Conservation (phyloP, 1,139 yeast genomes). For the Kurtzmaniella natalensis region DNA sequence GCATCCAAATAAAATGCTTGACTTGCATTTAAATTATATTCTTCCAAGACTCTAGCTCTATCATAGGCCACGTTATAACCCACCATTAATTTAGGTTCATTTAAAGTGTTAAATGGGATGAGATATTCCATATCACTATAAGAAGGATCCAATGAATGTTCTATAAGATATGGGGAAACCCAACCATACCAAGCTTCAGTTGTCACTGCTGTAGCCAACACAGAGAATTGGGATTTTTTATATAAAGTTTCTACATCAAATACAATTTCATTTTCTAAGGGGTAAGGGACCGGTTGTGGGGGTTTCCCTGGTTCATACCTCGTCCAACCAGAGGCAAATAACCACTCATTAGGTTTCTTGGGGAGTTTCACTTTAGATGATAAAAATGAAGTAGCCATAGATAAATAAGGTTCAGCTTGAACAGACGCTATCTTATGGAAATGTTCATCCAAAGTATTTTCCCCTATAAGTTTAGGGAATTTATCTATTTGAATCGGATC, state of each 20-base stretch:
- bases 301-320: conserved; percentile 52
- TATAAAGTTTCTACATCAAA: conserved; percentile 91
- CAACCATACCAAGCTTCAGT: conserved; percentile 87
- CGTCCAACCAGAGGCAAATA: conserved; percentile 74
- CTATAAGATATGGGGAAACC: conserved; percentile 81
- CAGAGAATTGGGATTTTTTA: conserved; percentile 68
- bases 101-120: conserved; percentile 62
- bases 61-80: conserved; percentile 94
- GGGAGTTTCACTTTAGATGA: conserved; percentile 32
- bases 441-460: conserved; percentile 69
- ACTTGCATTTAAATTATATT: conserved; percentile 63
- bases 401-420: conserved; percentile 58
- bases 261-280: conserved; percentile 61
- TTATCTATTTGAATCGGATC: conserved; percentile 56
- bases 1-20: conserved; percentile 84
- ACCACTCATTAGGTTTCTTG: conserved; percentile 49
- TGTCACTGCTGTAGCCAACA: conserved; percentile 80
- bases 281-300: conserved; percentile 63
- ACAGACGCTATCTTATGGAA: conserved; percentile 66
- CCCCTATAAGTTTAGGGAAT: conserved; percentile 70
- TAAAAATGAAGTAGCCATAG: conserved; percentile 39
- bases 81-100: conserved; percentile 54
- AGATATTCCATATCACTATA: conserved; percentile 54
- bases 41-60: conserved; percentile 80
- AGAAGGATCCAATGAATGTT: conserved; percentile 26